A percentile compares a stretch with the other conserved stretches of the same genome.
phyloP scores from a whole-genome alignment of 305 asterid genomes.

The Fraxinus dipetala region DNA sequence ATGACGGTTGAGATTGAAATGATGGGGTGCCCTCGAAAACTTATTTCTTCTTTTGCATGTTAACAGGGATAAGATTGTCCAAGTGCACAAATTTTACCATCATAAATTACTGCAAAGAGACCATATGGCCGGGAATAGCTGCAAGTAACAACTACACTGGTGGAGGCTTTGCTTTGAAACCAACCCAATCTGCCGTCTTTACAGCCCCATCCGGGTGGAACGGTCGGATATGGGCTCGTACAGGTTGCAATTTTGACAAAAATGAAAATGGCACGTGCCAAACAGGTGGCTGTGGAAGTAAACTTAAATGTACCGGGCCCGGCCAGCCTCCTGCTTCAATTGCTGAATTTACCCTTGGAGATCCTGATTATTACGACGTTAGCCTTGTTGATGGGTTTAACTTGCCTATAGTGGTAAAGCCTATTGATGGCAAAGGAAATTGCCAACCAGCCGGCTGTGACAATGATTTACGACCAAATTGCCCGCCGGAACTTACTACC shows the following conservation, averaged over 20 bases:
- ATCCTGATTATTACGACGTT: constrained; percentile 54
- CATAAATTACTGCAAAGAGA: constrained; percentile 54
- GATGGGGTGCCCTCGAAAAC: neutral
- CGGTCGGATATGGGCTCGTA: constrained; percentile 75
- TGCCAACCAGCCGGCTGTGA: constrained; percentile 61
- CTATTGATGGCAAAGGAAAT: constrained; percentile 46
- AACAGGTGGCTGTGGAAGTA: constrained; percentile 54
- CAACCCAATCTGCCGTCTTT: constrained; percentile 53
- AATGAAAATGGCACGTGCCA: constrained; percentile 53
- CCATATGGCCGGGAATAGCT: constrained; percentile 61
- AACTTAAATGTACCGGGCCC: constrained; percentile 43
- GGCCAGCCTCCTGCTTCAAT: constrained; percentile 62
- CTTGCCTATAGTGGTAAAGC: constrained; percentile 51
- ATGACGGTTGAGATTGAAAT: neutral
- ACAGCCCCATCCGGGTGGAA: constrained; percentile 50
- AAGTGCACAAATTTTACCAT: constrained; percentile 46
- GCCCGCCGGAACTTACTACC: constrained; percentile 55
- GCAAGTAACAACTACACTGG: constrained; percentile 46
- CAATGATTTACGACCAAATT: constrained; percentile 43
- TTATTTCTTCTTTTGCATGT: neutral
- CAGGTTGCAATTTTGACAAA: constrained; percentile 50
- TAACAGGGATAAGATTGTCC: constrained; percentile 34
- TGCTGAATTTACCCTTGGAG: constrained; percentile 60
- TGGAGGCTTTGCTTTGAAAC: constrained; percentile 48
- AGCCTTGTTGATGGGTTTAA: constrained; percentile 84